A percentile compares a stretch with the other conserved stretches of the same genome.
These are phyloP conservation scores for Plasmodium inui DNA, from an alignment of 169 alveolate genomes.

Conservation along the genomic window DNA sequence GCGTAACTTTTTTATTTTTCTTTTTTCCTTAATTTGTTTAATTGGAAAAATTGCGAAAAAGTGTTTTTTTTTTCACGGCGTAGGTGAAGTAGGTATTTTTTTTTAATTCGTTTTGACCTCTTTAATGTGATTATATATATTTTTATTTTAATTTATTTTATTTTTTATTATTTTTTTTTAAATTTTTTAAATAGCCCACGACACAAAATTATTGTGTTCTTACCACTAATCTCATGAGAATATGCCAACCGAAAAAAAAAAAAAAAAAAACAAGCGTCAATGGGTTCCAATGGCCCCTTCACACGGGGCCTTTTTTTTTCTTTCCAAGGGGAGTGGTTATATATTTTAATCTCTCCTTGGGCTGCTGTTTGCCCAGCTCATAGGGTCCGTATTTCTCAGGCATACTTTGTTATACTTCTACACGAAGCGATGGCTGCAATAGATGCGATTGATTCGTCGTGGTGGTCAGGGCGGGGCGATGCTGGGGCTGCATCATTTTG, in stretches of 20 bases:
- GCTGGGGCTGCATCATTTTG: neutral
- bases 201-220: neutral
- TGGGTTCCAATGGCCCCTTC: conserved; percentile 48
- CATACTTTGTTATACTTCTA: neutral
- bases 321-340: neutral
- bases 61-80: neutral
- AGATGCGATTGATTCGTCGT: neutral
- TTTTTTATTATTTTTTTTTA: neutral
- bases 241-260: neutral
- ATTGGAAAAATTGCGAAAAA: neutral
- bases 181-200: neutral
- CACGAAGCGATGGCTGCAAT: neutral
- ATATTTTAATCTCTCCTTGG: neutral
- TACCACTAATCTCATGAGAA: neutral
- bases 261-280: neutral
- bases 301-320: conserved; percentile 27
- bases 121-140: neutral
- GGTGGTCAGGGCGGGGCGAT: neutral
- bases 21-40: neutral
- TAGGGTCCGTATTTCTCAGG: neutral
- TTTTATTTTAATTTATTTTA: neutral
- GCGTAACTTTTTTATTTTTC: neutral
- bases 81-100: neutral
- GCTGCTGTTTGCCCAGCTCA: neutral
- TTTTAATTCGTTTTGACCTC: neutral